Conservation (phyloP, 202 grass and related monocot genomes). For the Panicum virgatum region DNA sequence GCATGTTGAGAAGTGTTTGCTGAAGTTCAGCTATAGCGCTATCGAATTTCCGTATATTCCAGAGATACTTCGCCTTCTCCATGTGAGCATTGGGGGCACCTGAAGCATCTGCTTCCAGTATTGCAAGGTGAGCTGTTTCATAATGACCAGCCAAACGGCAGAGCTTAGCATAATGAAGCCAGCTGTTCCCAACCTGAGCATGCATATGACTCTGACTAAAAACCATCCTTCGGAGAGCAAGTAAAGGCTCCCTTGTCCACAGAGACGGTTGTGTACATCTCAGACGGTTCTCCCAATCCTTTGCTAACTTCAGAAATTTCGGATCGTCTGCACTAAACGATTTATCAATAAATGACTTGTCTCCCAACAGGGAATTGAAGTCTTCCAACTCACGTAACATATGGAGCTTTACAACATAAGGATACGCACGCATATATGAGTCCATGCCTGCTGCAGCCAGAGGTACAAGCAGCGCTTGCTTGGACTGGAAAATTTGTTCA, state of each 20-base stretch:
- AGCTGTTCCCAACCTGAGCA: constrained; percentile 85
- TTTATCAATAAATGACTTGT: constrained; percentile 78
- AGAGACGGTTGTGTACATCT: constrained; percentile 90
- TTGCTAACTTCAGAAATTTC: constrained; percentile 70
- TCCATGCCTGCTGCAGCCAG: constrained; percentile 98
- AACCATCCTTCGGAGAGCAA: constrained; percentile 90
- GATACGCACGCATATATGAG: constrained; percentile 98
- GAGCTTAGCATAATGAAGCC: constrained; percentile 96
- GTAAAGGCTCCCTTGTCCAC: constrained; percentile 91
- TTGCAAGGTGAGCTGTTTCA: constrained; percentile 87
- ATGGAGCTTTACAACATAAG: constrained; percentile 95
- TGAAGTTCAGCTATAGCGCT: constrained; percentile 95
- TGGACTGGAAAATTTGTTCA: constrained; percentile 82
- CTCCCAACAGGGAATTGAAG: constrained; percentile 74
- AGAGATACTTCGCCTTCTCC: constrained; percentile 96
- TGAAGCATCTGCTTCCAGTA: constrained; percentile 92
- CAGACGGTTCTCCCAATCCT: constrained; percentile 93
- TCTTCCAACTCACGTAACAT: constrained; percentile 93
- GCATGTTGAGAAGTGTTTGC: constrained; percentile 89
- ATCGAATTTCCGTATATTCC: constrained; percentile 88
- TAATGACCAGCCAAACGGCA: constrained; percentile 90
- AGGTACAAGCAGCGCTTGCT: constrained; percentile 85
- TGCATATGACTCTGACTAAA: constrained; percentile 76
- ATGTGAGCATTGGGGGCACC: constrained; percentile 83
- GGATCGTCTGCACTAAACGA: constrained; percentile 64